phyloP scores from a whole-genome alignment of 2,329 filamentous ascomycete species.

The Fusarium xylarioides region DNA sequence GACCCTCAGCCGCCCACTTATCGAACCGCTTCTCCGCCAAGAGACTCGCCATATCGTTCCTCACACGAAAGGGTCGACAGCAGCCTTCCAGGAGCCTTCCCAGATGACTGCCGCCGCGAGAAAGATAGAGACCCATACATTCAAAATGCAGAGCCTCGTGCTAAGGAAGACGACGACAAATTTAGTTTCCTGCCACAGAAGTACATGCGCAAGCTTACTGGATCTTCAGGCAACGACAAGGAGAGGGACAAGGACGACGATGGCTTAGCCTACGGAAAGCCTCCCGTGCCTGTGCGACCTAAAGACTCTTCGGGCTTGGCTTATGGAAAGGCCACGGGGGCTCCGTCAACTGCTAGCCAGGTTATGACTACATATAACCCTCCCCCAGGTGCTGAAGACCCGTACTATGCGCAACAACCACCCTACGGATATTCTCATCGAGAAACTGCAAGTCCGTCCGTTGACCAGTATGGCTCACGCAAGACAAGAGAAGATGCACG shows the following conservation, averaged over 20 bases:
- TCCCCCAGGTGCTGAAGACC: slow-evolving; percentile 5
- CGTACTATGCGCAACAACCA: slow-evolving; percentile 22
- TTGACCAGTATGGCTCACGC: slow-evolving; percentile 31
- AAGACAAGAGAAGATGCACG: slow-evolving; percentile 36
- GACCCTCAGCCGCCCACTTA: slow-evolving; percentile 49
- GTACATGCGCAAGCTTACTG: slow-evolving; percentile 52
- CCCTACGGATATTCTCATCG: slow-evolving; percentile 25
- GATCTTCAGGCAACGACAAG: slow-evolving; percentile 43
- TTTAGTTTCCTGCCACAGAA: slow-evolving; percentile 59
- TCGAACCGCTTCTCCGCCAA: slow-evolving; percentile 48
- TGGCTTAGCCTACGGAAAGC: slow-evolving; percentile 61
- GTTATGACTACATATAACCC: slow-evolving; percentile 42
- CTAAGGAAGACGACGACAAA: slow-evolving; percentile 47
- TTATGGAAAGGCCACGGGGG: slow-evolving; percentile 36
- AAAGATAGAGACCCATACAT: slow-evolving; percentile 39
- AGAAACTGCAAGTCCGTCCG: slow-evolving; percentile 28
- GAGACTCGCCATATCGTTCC: slow-evolving; percentile 48
- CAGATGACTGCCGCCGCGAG: slow-evolving; percentile 44
- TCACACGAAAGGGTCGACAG: slow-evolving; percentile 49
- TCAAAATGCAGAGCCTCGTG: slow-evolving; percentile 16
- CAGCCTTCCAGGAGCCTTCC: slow-evolving; percentile 47
- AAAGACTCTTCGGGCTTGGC: slow-evolving; percentile 36
- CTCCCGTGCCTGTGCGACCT: slow-evolving; percentile 39
- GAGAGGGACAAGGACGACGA: slow-evolving; percentile 56
- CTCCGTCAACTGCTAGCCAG: slow-evolving; percentile 36